phyloP scores from a whole-genome alignment of 1,139 yeast genomes.

The Cylindricascospora bacillispora region DNA sequence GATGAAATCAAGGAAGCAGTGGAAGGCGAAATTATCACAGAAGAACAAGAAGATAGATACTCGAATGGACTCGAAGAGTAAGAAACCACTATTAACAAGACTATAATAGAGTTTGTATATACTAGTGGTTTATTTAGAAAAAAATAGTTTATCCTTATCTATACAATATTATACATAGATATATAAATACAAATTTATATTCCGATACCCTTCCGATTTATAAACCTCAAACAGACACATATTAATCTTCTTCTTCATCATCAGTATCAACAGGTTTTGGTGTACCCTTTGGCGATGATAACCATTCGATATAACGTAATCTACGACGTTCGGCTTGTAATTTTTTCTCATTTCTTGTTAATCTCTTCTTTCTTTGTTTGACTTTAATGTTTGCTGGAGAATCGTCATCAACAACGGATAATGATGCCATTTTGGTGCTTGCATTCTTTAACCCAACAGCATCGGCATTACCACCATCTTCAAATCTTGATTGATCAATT shows the following conservation, averaged over 20 bases:
- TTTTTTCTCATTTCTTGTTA: constrained; percentile 94
- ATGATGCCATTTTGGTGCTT: constrained; percentile 26
- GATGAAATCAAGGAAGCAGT: constrained; percentile 33
- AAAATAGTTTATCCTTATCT: no score
- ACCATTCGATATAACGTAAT: constrained; percentile 87
- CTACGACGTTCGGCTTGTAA: constrained; percentile 87
- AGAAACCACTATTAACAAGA: no score
- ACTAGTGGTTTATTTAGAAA: no score
- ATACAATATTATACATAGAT: neutral
- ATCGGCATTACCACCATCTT: constrained; percentile 50
- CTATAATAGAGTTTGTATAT: no score
- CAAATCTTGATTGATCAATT: constrained; percentile 69
- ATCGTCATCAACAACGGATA: constrained; percentile 54
- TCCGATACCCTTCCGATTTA: no score
- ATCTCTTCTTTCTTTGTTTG: constrained; percentile 82
- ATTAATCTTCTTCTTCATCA: constrained; percentile 55
- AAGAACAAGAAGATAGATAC: constrained; percentile 38
- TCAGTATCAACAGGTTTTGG: constrained; percentile 91
- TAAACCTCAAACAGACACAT: constrained; percentile 4
- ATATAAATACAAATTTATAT: constrained; percentile 2
- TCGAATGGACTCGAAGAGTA: constrained; percentile 19
- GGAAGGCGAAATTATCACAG: constrained; percentile 42
- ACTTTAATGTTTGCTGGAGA: constrained; percentile 95
- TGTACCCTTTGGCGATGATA: constrained; percentile 92
- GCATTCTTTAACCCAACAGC: constrained; percentile 32